Evolutionary conservation across 116 monocot species (phyloP).

Genomic region (Trichopus zeylanicus): DNA sequence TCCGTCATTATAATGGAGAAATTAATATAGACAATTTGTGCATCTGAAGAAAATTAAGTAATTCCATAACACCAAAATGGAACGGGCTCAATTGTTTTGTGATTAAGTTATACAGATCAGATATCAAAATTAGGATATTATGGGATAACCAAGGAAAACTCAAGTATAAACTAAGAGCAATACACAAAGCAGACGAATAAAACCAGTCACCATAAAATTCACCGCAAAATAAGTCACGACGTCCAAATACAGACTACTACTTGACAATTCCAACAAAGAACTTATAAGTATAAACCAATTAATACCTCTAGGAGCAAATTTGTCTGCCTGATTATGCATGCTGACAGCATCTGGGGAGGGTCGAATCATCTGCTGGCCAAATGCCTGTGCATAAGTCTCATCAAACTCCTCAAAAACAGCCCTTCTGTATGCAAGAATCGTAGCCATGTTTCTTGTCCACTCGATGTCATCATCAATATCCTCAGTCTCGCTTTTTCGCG

Average conservation of each 20-base stretch:
- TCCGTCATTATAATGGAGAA: no score
- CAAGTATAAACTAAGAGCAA: no score
- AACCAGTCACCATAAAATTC: no score
- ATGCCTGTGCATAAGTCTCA: constrained; percentile 77
- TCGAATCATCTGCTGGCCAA: constrained; percentile 47
- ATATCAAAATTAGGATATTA: no score
- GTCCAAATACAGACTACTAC: constrained; percentile 13
- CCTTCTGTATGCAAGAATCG: constrained; percentile 38
- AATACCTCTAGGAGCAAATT: constrained; percentile 72
- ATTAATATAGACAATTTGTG: no score
- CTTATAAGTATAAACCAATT: constrained; percentile 15
- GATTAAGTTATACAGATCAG: no score
- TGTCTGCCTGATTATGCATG: constrained; percentile 20
- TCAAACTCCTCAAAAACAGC: constrained; percentile 63
- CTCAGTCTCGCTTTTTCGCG: neutral
- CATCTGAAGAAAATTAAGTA: no score
- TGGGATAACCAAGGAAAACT: no score
- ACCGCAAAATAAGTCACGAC: no score
- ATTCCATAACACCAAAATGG: no score
- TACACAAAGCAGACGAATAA: no score
- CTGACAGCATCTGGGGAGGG: constrained; percentile 13
- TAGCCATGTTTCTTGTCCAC: constrained; percentile 23
- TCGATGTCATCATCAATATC: constrained; percentile 10
- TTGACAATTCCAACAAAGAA: constrained; percentile 13
- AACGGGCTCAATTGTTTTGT: no score